Evolutionary conservation across 371 early-diverging fungal genomes (phyloP), one percentile per base, ranked within the genome.

Genomic region (Saksenaea vasiformis): DNA sequence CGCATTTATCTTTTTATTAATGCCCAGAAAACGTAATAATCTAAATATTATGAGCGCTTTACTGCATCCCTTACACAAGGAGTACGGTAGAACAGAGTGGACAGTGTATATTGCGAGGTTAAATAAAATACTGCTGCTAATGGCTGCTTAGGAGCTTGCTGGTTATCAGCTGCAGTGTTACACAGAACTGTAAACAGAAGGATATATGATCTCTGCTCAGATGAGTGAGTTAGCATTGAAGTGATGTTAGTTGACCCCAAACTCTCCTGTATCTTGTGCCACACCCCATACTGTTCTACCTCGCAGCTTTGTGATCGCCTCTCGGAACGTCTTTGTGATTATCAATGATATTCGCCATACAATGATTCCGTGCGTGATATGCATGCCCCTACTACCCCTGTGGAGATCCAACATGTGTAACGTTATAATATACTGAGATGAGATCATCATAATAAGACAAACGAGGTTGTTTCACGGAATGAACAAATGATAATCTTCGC

Each of bases 381-480:
- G 51, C 22, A 22, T 22, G 51, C 22, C 19, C 26, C 10, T 47
- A 22, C 24, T 47, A 17, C 51, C 51, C 51, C 22, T 47, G 51
- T 47, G 51, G 27, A 47, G 51, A 47, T 26, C 22, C 4, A 47
- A 47, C 51, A 47, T 47, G 51, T 47, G 51, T 47, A 47, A 47
- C 51, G 22, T 47, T 17, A 47, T 22, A 47, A n/a, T 19, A 3
- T 22, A 22, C 3, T 47, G 51, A 47, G 51, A 47, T 47, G 51
- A 47, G 51, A 47, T 47, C 51, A 47, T 47, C 51, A 22, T 17
- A 22, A 47, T 10, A 31, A 31, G 7, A 31, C 31, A 31, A 31
- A 31, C 31, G 31, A 31, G 31, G 31, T 31, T 31, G 31, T 31
- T 31, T 31, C 31, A 31, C 31, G 31, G 31, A 31, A 31, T 7